Evolutionary conservation across 257 asterid genomes (phyloP).

Genomic region (Nicotiana obtusifolia): DNA sequence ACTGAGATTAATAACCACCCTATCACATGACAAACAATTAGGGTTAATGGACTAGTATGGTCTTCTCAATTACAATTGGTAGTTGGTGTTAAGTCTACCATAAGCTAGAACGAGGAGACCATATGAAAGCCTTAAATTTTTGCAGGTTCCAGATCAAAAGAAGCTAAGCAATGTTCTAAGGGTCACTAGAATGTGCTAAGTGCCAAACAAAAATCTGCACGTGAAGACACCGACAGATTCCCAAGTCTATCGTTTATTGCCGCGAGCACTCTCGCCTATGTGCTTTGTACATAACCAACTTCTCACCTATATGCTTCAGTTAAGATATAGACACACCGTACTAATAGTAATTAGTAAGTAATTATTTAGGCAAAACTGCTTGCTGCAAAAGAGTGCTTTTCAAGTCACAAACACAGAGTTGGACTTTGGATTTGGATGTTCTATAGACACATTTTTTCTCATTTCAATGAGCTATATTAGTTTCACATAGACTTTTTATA

Average conservation of each 20-base stretch:
- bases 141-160: background rate
- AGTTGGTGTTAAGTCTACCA: background rate
- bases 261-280: background rate
- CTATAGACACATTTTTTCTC: background rate
- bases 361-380: background rate
- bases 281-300: background rate
- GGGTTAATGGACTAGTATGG: background rate
- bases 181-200: background rate
- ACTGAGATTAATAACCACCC: background rate
- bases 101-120: background rate
- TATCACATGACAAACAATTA: background rate
- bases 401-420: background rate
- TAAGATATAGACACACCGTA: background rate
- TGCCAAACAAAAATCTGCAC: background rate
- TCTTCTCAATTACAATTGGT: background rate
- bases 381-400: background rate
- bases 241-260: background rate
- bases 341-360: background rate
- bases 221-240: background rate
- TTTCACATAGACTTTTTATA: background rate
- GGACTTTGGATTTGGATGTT: background rate
- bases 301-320: background rate
- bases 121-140: background rate
- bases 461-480: background rate
- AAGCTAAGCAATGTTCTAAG: background rate